phyloP scores from a whole-genome alignment of 2,329 filamentous ascomycete species.

The Trichophyton benhamiae region DNA sequence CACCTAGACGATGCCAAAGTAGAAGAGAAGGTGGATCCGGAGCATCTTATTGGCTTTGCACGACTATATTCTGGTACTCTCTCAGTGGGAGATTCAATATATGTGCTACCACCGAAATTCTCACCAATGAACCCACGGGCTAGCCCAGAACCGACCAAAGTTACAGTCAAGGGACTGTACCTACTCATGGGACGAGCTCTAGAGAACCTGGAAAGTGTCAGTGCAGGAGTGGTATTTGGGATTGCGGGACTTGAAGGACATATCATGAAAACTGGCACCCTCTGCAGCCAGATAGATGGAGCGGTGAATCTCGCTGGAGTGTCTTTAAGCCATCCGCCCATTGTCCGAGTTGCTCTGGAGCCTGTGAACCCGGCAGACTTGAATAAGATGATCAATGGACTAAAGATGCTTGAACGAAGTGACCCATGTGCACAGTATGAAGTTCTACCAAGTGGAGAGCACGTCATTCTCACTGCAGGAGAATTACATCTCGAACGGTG shows the following conservation, averaged over 20 bases:
- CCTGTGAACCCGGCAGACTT: slow-evolving; percentile 80
- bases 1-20: slow-evolving; percentile 43
- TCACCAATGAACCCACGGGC: slow-evolving; percentile 64
- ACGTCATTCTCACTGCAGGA: slow-evolving; percentile 86
- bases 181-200: slow-evolving; percentile 89
- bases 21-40: slow-evolving; percentile 55
- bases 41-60: slow-evolving; percentile 89
- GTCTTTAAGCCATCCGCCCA: slow-evolving; percentile 67
- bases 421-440: slow-evolving; percentile 96
- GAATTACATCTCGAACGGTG: slow-evolving; percentile 91
- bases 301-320: slow-evolving; percentile 85
- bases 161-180: slow-evolving; percentile 78
- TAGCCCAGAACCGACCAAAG: slow-evolving; percentile 62
- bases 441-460: slow-evolving; percentile 81
- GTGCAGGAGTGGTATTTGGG: slow-evolving; percentile 88
- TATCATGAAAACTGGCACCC: slow-evolving; percentile 87
- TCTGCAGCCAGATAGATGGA: slow-evolving; percentile 78
- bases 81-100: slow-evolving; percentile 78
- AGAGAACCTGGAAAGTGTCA: slow-evolving; percentile 70
- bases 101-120: slow-evolving; percentile 88
- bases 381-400: slow-evolving; percentile 84
- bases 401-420: slow-evolving; percentile 79
- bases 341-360: slow-evolving; percentile 91
- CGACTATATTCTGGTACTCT: slow-evolving; percentile 84
- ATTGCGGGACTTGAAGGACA: slow-evolving; percentile 85